These are phyloP conservation scores for Sugiyamaella mastotermitis DNA, from an alignment of 805 yeast species.

Conservation along the genomic window DNA sequence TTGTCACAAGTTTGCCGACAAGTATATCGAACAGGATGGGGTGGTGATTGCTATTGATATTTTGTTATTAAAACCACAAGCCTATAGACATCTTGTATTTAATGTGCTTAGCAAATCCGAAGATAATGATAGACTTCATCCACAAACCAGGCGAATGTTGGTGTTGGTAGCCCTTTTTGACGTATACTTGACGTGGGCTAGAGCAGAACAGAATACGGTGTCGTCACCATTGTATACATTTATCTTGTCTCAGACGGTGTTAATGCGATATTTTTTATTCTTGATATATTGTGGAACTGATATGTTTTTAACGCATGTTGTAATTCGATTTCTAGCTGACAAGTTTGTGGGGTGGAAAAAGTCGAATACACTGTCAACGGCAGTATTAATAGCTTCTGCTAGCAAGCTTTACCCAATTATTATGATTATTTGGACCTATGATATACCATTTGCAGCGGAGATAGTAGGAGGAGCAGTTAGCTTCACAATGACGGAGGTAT, in stretches of 20 bases:
- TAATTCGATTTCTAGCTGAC: constrained; percentile 33
- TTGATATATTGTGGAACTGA: constrained; percentile 31
- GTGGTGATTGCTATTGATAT: constrained; percentile 81
- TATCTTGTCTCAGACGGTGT: constrained; percentile 26
- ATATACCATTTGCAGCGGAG: constrained; percentile 58
- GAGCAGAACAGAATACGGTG: constrained; percentile 57
- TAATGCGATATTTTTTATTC: constrained; percentile 34
- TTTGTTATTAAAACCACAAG: constrained; percentile 78
- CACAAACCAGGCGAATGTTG: constrained; percentile 41
- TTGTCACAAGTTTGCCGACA: constrained; percentile 77
- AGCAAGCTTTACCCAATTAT: constrained; percentile 83
- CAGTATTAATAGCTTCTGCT: constrained; percentile 69
- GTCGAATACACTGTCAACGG: constrained; percentile 49
- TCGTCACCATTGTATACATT: constrained; percentile 14
- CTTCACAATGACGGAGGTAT: constrained; percentile 60
- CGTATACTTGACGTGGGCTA: constrained; percentile 88
- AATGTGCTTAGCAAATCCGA: constrained; percentile 41
- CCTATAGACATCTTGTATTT: constrained; percentile 70
- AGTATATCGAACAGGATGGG: constrained; percentile 84
- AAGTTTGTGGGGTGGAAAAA: constrained; percentile 32
- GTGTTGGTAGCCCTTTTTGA: constrained; percentile 71
- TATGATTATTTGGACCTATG: constrained; percentile 96
- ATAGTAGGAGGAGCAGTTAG: constrained; percentile 56
- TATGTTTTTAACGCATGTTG: constrained; percentile 29
- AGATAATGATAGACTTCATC: constrained; percentile 14